Evolutionary conservation across 2,329 filamentous ascomycete species (phyloP).

Genomic region (Colletotrichum sp.): DNA sequence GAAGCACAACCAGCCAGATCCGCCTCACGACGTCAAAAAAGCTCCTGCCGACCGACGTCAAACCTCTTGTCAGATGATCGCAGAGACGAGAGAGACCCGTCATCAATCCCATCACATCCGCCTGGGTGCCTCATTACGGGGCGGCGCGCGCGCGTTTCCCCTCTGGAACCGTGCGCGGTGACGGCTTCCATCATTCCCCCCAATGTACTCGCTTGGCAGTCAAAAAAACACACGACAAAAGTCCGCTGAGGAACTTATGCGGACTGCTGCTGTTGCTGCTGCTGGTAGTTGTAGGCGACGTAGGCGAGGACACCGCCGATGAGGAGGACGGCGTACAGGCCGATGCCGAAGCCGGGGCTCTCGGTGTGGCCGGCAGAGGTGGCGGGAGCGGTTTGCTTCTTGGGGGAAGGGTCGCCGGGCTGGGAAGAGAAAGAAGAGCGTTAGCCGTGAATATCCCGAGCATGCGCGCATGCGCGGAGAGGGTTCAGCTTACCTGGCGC

Average conservation of each 20-base stretch:
- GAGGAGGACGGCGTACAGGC: slow-evolving; percentile 81
- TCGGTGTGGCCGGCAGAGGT: slow-evolving; percentile 53
- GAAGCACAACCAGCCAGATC: background rate
- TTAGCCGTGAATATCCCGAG: slow-evolving; percentile 24
- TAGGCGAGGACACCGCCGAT: slow-evolving; percentile 80
- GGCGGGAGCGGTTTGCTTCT: slow-evolving; percentile 56
- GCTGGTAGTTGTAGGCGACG: slow-evolving; percentile 84
- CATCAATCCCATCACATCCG: background rate
- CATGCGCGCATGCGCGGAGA: background rate
- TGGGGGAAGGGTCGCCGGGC: slow-evolving; percentile 81
- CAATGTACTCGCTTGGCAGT: background rate
- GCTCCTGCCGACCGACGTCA: background rate
- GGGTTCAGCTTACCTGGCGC: slow-evolving; percentile 67
- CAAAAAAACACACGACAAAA: background rate
- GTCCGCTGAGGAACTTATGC: slow-evolving; percentile 4
- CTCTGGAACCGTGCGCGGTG: background rate
- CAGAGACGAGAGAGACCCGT: background rate
- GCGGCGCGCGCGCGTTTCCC: background rate
- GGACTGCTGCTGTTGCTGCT: slow-evolving; percentile 54
- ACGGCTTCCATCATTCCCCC: background rate
- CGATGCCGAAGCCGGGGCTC: slow-evolving; percentile 70
- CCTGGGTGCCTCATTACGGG: background rate
- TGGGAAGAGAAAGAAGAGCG: slow-evolving; percentile 34
- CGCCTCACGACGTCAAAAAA: background rate
- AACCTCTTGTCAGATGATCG: background rate